These are phyloP conservation scores for Aureobasidium musti DNA, from an alignment of 2,329 filamentous ascomycete species.

Conservation along the genomic window DNA sequence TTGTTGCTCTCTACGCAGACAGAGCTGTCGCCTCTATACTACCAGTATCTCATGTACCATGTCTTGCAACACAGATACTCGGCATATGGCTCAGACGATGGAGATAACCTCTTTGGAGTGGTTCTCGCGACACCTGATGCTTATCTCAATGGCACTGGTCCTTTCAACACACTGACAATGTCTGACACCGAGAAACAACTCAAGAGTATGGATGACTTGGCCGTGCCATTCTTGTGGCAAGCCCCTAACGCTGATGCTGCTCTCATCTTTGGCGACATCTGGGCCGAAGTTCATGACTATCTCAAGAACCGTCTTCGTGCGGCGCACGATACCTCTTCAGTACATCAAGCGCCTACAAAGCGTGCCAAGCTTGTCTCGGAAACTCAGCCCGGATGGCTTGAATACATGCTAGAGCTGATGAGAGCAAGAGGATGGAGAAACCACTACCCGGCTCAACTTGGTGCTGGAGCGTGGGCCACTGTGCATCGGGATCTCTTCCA, in stretches of 20 bases:
- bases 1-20: slow-evolving; percentile 80
- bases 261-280: slow-evolving; percentile 81
- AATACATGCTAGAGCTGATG: slow-evolving; percentile 75
- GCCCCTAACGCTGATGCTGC: slow-evolving; percentile 79
- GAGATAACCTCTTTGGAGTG: slow-evolving; percentile 68
- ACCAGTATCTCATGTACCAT: slow-evolving; percentile 79
- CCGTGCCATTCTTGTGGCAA: slow-evolving; percentile 77
- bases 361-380: slow-evolving; percentile 63
- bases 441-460: slow-evolving; percentile 67
- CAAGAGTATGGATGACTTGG: slow-evolving; percentile 35
- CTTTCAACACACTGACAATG: slow-evolving; percentile 54
- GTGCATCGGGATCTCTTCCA: slow-evolving; percentile 75
- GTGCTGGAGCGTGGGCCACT: slow-evolving; percentile 66
- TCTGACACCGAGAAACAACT: slow-evolving; percentile 36
- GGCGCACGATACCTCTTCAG: slow-evolving; percentile 35
- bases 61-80: slow-evolving; percentile 79
- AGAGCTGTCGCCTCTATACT: slow-evolving; percentile 78
- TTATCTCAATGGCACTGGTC: slow-evolving; percentile 61
- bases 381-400: slow-evolving; percentile 72
- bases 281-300: slow-evolving; percentile 82
- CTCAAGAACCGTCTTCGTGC: slow-evolving; percentile 62
- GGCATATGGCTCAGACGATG: slow-evolving; percentile 49
- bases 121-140: slow-evolving; percentile 73
- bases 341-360: slow-evolving; percentile 35
- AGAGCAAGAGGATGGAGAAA: slow-evolving; percentile 75